Evolutionary conservation across 2,329 filamentous ascomycete species (phyloP).

Genomic region (Fonsecaea multimorphosa): DNA sequence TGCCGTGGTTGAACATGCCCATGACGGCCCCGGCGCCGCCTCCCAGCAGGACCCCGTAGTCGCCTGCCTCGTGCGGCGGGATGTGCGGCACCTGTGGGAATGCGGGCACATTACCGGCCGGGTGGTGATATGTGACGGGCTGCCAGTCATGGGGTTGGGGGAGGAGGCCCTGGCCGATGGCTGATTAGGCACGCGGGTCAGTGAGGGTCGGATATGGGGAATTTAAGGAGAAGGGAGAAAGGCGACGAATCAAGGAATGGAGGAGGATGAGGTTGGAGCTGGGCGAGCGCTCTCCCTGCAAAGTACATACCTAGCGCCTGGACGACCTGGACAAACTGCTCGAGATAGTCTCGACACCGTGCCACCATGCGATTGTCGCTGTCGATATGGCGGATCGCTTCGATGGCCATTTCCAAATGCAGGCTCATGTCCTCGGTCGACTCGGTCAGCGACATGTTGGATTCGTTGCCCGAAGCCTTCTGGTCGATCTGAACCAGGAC

Average conservation of each 20-base stretch:
- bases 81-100: neutral
- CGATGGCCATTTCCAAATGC: constrained; percentile 24
- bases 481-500: constrained; percentile 16
- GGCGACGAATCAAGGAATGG: no score
- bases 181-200: neutral
- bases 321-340: constrained; percentile 27
- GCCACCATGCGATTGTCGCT: constrained; percentile 23
- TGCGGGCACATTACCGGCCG: neutral
- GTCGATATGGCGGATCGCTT: constrained; percentile 24
- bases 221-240: neutral
- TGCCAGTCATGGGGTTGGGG: constrained; percentile 23
- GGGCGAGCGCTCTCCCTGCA: neutral
- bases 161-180: constrained; percentile 23
- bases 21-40: neutral
- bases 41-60: neutral
- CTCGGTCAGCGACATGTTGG: constrained; percentile 6
- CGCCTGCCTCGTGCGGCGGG: neutral
- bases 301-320: constrained; percentile 15
- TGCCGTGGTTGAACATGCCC: constrained; percentile 7
- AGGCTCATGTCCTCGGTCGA: constrained; percentile 20
- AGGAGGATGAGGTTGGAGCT: no score
- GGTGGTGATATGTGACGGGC: neutral
- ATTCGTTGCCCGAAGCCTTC: constrained; percentile 1
- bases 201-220: neutral
- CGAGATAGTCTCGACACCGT: constrained; percentile 27